Conservation (phyloP, 257 asterid species). For the Przewalskia tangutica region DNA sequence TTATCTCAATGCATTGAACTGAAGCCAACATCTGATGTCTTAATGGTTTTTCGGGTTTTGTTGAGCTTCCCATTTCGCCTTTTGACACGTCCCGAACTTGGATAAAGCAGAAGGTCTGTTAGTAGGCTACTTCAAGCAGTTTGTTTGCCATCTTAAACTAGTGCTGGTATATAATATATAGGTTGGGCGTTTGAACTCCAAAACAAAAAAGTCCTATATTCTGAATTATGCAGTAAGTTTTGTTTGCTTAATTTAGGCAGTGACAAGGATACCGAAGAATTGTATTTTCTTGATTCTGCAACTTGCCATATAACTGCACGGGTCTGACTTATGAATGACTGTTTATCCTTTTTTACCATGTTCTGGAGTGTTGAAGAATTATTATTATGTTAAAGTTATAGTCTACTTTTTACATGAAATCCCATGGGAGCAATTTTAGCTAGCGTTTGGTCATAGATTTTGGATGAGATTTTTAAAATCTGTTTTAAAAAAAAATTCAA, state of each 20-base stretch:
- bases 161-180: background rate
- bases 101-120: background rate
- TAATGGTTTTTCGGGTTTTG: background rate
- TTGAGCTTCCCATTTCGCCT: background rate
- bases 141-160: background rate
- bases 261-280: background rate
- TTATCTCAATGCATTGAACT: slow-evolving; percentile 34
- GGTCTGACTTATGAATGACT: background rate
- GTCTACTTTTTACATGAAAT: background rate
- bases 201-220: background rate
- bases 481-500: too few relatives aligned
- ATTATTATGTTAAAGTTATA: background rate
- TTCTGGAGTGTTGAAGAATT: background rate
- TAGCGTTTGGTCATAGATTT: too few relatives aligned
- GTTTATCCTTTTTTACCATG: background rate
- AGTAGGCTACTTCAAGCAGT: background rate
- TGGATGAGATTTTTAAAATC: too few relatives aligned
- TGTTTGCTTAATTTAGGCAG: background rate
- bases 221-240: background rate
- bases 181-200: background rate
- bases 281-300: background rate
- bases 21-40: background rate
- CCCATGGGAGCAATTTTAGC: background rate
- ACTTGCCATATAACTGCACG: background rate
- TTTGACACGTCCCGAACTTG: background rate